A percentile compares a stretch with the other conserved stretches of the same genome.
These are phyloP conservation scores for Colletotrichum endophyticum DNA, from an alignment of 2,329 filamentous ascomycete species.

Conservation along the genomic window DNA sequence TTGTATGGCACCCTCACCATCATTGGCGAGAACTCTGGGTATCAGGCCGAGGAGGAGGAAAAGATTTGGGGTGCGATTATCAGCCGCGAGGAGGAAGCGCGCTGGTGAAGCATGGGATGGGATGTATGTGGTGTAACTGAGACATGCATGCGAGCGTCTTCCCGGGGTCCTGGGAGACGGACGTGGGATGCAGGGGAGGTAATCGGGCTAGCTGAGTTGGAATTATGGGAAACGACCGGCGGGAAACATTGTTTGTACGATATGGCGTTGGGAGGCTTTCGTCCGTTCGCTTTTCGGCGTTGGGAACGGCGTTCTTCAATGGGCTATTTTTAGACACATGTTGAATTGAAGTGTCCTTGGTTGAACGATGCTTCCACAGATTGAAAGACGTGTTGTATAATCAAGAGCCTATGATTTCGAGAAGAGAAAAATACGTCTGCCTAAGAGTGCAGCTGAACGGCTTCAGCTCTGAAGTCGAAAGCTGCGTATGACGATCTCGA, in stretches of 20 bases:
- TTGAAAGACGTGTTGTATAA: neutral
- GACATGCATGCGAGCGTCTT: neutral
- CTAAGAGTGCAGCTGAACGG: neutral
- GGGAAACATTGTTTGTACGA: neutral
- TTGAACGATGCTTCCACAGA: neutral
- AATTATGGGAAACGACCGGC: neutral
- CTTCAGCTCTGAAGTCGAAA: neutral
- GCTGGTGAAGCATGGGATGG: constrained; percentile 34
- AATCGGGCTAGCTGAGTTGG: neutral
- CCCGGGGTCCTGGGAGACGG: neutral
- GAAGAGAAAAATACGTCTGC: neutral
- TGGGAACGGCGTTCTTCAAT: neutral
- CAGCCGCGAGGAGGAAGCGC: constrained; percentile 43
- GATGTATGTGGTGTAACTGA: neutral
- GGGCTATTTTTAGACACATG: neutral
- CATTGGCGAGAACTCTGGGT: constrained; percentile 48
- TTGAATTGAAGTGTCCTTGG: neutral
- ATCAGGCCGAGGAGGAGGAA: constrained; percentile 46
- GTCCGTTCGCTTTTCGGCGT: neutral
- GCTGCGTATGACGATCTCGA: neutral
- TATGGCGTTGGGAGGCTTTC: neutral
- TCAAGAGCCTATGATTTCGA: neutral
- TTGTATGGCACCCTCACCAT: constrained; percentile 52
- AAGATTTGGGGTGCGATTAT: constrained; percentile 48
- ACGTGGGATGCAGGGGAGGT: neutral